Base-by-base conservation (phyloP, 148 eudicot genomes). In the Camellia sinensis region DNA sequence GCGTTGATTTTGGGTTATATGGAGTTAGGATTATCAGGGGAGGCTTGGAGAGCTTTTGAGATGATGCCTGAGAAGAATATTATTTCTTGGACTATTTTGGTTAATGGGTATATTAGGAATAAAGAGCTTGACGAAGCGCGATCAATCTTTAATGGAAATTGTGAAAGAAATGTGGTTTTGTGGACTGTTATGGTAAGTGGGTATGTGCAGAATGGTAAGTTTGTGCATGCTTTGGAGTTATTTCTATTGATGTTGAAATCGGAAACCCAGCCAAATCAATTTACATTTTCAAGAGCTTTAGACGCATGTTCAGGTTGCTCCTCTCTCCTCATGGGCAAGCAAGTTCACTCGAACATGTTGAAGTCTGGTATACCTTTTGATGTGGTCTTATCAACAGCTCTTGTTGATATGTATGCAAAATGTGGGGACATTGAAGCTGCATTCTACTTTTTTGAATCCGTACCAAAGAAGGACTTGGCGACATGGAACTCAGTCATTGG, bases 101-200 rank as follows among this genome's bases (percentile, higher is more conserved):
- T 29, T 79, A 82, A 88, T 79, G 97, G 97, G 73, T 89, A 84
- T 80, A 71, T 93, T 45, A 89, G 63, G 68, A 93, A 91, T 52
- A 79, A 85, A 61, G 88, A 86, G 75, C 75, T 88, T 70, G 64
- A 82, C 52, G 83, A 72, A 76, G 97, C 94, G 59, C 80, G 82
- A 6, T 83, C 71, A 18, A 19, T 86, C 52, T 93, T 93, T 18
- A 67, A 89, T 57, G 41, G 44, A 69, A 90, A 89, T 87, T 72
- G 50, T 1, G 83, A 86, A 67, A 90, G 80, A 79, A 89, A 90
- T 80, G 93, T 91, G 7, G 83, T 89, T 64, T 86, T 91, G 4
- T 93, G 97, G 97, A 93, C 92, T 41, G 91, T 89, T 3, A 93
- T 91, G 95, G 86, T 93, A 61, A 87, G 85, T 73, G 95, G 97